Conservation (phyloP, 352 stramenopile genomes). For the Pythium myriotylum region DNA sequence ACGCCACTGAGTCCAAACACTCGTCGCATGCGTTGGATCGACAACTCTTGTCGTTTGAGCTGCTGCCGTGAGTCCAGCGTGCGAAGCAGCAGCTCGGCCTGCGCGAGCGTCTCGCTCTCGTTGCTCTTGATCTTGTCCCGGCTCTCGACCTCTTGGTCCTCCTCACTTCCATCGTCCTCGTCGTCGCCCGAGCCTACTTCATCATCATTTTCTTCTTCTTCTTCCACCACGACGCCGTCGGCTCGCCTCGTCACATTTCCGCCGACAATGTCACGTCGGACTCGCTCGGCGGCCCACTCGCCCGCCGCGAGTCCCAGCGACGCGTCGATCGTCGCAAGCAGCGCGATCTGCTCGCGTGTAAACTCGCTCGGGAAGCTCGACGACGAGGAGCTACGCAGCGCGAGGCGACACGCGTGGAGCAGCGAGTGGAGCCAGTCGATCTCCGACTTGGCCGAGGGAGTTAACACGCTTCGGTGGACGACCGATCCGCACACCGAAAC, state of each 20-base stretch:
- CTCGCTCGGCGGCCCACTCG: slow-evolving; percentile 1
- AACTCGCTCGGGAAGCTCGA: slow-evolving; percentile 21
- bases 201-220: no score
- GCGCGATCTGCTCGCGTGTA: slow-evolving; percentile 32
- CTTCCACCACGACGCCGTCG: slow-evolving; percentile 1
- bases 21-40: slow-evolving; percentile 6
- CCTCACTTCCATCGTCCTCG: slow-evolving; percentile 22
- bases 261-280: slow-evolving; percentile 1
- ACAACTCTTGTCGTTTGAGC: slow-evolving; percentile 5
- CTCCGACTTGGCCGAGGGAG: background rate
- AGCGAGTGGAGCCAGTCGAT: slow-evolving; percentile 19
- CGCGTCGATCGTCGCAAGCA: slow-evolving; percentile 39
- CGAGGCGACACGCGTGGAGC: slow-evolving; percentile 1
- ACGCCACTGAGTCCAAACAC: slow-evolving; percentile 7
- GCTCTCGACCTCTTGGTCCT: slow-evolving; percentile 24
- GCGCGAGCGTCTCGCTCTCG: slow-evolving; percentile 41
- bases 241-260: slow-evolving; percentile 3
- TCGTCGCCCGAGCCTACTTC: no score
- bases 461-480: slow-evolving; percentile 8
- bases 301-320: slow-evolving; percentile 7
- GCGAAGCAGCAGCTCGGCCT: slow-evolving; percentile 47
- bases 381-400: slow-evolving; percentile 14
- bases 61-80: slow-evolving; percentile 36
- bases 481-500: background rate
- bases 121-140: slow-evolving; percentile 24